phyloP scores from a whole-genome alignment of 805 yeast species.

The fission yeast (Schizosaccharomyces pombe) region ASM294v3 CU329670.1:1475001-1475500 shows the following conservation, averaged over 20 bases:
- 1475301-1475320: conserved; percentile 87
- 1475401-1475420: conserved; percentile 90
- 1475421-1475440: conserved; percentile 82
- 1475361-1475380: conserved; percentile 80
- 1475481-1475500: conserved; percentile 78
- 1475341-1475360: conserved; percentile 84
- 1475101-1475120: conserved; percentile 80
- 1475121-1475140: conserved; percentile 69
- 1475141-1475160: conserved; percentile 83
- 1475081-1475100: no score
- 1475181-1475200: conserved; percentile 72
- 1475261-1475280: conserved; percentile 86
- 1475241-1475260: conserved; percentile 84
- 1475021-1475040: conserved; percentile 87
- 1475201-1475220: conserved; percentile 86
- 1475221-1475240: conserved; percentile 96
- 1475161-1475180: conserved; percentile 93
- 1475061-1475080: no score
- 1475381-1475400: conserved; percentile 94
- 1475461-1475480: conserved; percentile 81
- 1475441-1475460: conserved; percentile 83
- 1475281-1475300: conserved; percentile 77
- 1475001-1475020: conserved; percentile 81
- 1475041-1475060: no score
- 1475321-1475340: conserved; percentile 83